Percentiles rank a stretch among this genome's conserved stretches.
phyloP scores from a whole-genome alignment of 495 filamentous ascomycete species.

The Penicillium alfredii region DNA sequence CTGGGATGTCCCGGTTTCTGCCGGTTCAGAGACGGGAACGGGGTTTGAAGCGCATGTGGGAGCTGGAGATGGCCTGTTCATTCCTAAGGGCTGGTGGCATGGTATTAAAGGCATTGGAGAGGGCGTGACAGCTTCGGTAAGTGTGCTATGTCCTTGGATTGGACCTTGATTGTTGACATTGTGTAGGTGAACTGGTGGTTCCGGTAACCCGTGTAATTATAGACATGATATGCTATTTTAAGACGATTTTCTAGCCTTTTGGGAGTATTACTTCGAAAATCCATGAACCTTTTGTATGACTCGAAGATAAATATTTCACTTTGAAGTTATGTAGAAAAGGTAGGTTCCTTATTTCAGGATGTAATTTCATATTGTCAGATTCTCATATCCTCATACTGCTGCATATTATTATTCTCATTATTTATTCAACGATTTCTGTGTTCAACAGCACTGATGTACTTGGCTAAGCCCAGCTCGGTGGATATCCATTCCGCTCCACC shows the following conservation, averaged over 20 bases:
- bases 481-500: slow-evolving; percentile 4
- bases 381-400: too few relatives aligned
- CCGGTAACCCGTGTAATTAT: slow-evolving; percentile 33
- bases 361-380: too few relatives aligned
- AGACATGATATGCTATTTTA: slow-evolving; percentile 2
- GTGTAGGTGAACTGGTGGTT: slow-evolving; percentile 91
- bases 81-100: slow-evolving; percentile 96
- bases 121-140: slow-evolving; percentile 61
- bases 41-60: slow-evolving; percentile 55
- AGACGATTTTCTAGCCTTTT: too few relatives aligned
- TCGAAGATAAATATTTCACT: too few relatives aligned
- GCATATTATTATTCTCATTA: too few relatives aligned
- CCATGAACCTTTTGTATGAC: too few relatives aligned
- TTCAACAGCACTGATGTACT: too few relatives aligned
- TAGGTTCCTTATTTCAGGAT: too few relatives aligned
- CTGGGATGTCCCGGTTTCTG: slow-evolving; percentile 48
- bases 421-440: too few relatives aligned
- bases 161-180: slow-evolving; percentile 26
- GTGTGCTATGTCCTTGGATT: slow-evolving; percentile 16
- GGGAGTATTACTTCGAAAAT: too few relatives aligned
- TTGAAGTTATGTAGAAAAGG: too few relatives aligned
- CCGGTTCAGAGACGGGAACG: slow-evolving; percentile 18
- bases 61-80: slow-evolving; percentile 72
- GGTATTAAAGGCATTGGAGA: slow-evolving; percentile 69
- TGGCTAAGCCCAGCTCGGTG: too few relatives aligned